Evolutionary conservation across 306 rosid genomes (phyloP).

Genomic region (Quercus mongolica): DNA sequence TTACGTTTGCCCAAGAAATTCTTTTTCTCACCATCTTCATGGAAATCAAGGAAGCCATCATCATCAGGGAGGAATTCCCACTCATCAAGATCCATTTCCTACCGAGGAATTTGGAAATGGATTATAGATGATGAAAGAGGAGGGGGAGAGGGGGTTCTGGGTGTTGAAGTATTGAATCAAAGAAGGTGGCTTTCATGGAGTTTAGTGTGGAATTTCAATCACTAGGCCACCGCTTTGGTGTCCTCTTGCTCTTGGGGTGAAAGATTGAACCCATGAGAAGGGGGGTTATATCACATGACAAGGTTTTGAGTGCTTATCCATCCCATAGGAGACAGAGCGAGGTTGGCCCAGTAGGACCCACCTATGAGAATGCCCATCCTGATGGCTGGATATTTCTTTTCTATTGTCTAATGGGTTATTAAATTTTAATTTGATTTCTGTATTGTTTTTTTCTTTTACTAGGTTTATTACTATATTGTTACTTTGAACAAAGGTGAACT

Average conservation of each 20-base stretch:
- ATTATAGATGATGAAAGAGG: slow-evolving; percentile 9
- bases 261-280: slow-evolving; percentile 12
- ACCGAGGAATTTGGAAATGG: not conserved
- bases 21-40: slow-evolving; percentile 42
- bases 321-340: slow-evolving; percentile 27
- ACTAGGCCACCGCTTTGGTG: slow-evolving; percentile 18
- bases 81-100: slow-evolving; percentile 62
- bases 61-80: slow-evolving; percentile 76
- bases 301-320: slow-evolving; percentile 35
- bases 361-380: slow-evolving; percentile 25
- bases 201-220: slow-evolving; percentile 30
- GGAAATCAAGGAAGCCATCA: slow-evolving; percentile 52
- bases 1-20: slow-evolving; percentile 21
- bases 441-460: not conserved
- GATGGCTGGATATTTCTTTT: slow-evolving; percentile 21
- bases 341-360: slow-evolving; percentile 23
- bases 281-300: not conserved
- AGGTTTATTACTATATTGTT: not conserved
- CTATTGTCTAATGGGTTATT: slow-evolving; percentile 8
- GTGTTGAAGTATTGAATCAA: slow-evolving; percentile 27
- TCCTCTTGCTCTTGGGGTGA: slow-evolving; percentile 30
- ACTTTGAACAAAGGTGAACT: slow-evolving; percentile 21
- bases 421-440: not conserved
- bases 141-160: not conserved
- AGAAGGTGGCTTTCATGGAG: slow-evolving; percentile 51